Percentiles rank a stretch among this genome's conserved stretches.
Evolutionary conservation across 208 protist genomes (phyloP).

Genomic region (Jaenimonas drosophilae): DNA sequence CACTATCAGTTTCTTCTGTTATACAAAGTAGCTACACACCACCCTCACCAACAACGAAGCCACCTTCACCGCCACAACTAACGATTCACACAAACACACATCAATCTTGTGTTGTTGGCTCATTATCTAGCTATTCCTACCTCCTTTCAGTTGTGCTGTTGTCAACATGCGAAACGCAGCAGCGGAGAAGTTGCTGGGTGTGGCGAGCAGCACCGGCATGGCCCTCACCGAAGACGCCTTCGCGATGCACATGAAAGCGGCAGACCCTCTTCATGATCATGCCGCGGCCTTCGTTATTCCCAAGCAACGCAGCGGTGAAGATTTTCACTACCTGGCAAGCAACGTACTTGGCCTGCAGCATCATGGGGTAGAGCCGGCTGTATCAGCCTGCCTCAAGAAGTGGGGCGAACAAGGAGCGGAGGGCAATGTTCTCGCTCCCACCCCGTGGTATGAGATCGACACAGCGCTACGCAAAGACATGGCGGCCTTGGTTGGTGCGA

Average conservation of each 20-base stretch:
- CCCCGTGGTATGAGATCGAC: constrained; percentile 86
- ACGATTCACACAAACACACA: too few relatives aligned
- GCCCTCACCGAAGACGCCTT: constrained; percentile 62
- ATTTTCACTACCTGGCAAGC: constrained; percentile 76
- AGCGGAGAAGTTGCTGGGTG: constrained; percentile 38
- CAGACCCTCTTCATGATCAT: constrained; percentile 53
- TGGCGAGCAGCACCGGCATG: constrained; percentile 29
- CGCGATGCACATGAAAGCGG: constrained; percentile 49
- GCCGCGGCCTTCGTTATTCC: constrained; percentile 52
- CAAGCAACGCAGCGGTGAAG: constrained; percentile 17
- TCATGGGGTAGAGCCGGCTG: constrained; percentile 32
- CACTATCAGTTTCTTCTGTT: background rate
- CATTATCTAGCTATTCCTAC: too few relatives aligned
- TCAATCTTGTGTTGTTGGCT: too few relatives aligned
- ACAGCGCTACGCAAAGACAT: constrained; percentile 54
- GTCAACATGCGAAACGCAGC: constrained; percentile 75
- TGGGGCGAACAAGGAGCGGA: constrained; percentile 84
- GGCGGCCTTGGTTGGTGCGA: constrained; percentile 72
- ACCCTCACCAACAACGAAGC: background rate
- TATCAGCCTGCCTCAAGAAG: constrained; percentile 71
- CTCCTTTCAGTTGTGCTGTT: too few relatives aligned
- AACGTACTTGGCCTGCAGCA: constrained; percentile 90
- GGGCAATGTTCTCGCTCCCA: constrained; percentile 65
- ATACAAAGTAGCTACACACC: constrained; percentile 3
- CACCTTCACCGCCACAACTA: too few relatives aligned